A percentile compares a stretch with the other conserved stretches of the same genome.
phyloP scores from a whole-genome alignment of 208 protist genomes.

The Acanthamoeba castellanii region DNA sequence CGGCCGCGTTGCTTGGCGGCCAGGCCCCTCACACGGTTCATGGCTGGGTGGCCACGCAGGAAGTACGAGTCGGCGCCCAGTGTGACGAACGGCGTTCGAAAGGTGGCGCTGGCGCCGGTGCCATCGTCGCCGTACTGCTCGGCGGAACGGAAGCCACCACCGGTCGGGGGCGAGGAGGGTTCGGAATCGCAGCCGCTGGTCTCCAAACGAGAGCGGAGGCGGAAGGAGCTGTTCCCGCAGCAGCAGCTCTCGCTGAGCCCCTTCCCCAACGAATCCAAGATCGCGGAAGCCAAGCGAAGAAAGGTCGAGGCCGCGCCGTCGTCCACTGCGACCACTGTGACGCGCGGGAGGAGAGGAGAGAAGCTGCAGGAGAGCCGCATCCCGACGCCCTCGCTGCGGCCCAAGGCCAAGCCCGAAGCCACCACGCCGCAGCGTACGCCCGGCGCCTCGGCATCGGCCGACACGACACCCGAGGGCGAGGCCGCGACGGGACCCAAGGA shows the following conservation, averaged over 20 bases:
- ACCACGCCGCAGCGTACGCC: not conserved
- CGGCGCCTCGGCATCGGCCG: not conserved
- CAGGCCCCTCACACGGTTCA: not conserved
- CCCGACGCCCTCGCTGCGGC: not conserved
- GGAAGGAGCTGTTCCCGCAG: conserved; percentile 33
- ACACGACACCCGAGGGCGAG: not conserved
- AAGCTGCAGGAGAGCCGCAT: conserved; percentile 15
- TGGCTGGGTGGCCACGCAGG: not conserved
- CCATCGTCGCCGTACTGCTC: not conserved
- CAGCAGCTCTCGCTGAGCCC: conserved; percentile 43
- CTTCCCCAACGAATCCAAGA: conserved; percentile 26
- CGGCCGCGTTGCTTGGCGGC: not conserved
- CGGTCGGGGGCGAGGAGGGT: not conserved
- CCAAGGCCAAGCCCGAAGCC: not conserved
- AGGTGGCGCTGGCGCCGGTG: too few relatives aligned
- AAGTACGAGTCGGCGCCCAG: too few relatives aligned
- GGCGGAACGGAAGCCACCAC: not conserved
- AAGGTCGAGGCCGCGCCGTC: not conserved
- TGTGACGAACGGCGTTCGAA: too few relatives aligned
- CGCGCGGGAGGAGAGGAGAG: not conserved
- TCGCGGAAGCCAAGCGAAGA: conserved; percentile 27
- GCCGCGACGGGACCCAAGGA: conserved; percentile 8
- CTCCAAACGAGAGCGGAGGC: not conserved
- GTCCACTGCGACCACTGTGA: not conserved
- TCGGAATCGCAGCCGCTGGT: conserved; percentile 35